Base-by-base conservation (phyloP, 768 basidiomycete species). In the Xerocomellus dryophilus region DNA sequence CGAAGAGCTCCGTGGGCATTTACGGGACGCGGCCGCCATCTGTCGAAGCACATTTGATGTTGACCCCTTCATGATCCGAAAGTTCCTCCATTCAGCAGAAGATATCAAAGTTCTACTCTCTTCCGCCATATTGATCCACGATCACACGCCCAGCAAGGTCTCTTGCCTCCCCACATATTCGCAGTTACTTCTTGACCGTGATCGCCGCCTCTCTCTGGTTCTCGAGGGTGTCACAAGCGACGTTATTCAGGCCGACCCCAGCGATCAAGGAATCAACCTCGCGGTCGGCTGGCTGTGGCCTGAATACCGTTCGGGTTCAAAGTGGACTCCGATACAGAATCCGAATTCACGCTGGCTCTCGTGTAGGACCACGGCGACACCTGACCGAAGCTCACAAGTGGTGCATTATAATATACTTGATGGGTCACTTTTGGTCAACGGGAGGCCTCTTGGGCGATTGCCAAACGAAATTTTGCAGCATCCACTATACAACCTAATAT, bases 1-100 rank as follows among this genome's bases (percentile, higher is more conserved):
- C n/a, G 49, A 59, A 7, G 61, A 65, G 2, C 27, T 60, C 21
- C 59, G 64, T 36, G 51, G 49, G 8, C 66, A 63, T 15, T 56
- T 76, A 23, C 66, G 71, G 32, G 73, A 75, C 42, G 65, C 71
- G 34, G 76, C 76, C 2, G 64, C 66, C 2, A 67, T 69, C 17
- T 80, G 78, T 59, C 68, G 78, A 18, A 62, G 66, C 15, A 67
- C 60, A 0, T 68, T 67, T 17, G 59, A 74, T 27, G 68, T 70
- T 0, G 66, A 59, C 36, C 34, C 52, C 9, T 18, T 35, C 2
- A 35, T 58, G 41, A 34, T 55, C 3, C 35, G 14, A 2, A 35
- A 23, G 17, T 42, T 70, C 3, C 53, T 73, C 18, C n/a, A 20
- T 7, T 50, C 53, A 2, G 34, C 54, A 2, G 50, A 51, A 21